Evolutionary conservation across 139 green algal species (phyloP), one percentile per base, ranked within the genome.

Genomic region (Pleodorina starrii): DNA sequence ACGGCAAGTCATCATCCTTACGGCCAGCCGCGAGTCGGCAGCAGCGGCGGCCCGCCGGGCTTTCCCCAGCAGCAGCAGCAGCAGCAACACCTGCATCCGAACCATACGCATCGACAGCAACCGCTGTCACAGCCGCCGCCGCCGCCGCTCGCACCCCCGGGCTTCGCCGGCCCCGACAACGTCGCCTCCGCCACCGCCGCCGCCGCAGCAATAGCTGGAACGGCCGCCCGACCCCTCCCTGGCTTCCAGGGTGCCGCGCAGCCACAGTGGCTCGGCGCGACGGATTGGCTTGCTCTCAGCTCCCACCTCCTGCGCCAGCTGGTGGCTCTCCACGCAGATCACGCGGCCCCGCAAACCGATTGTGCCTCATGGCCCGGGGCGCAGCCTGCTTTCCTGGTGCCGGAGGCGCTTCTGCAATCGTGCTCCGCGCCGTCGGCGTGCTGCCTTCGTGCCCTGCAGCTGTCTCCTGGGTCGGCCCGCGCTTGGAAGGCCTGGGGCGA

Each of bases 401-500:
- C 83, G 0, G 83, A 80, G 48, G 82, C 66, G 2, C 35, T 88
- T 6, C 46, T 88, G 21, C 82, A 80, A 44, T 38, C 21, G 36
- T 78, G 10, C 36, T 32, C 48, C n/a, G 35, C 80, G 42, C 54
- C 80, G 29, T 66, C 83, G 5, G 66, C 46, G 0, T 48, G 40
- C 66, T 69, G 32, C 36, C 48, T 89, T 0, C 69, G 85, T 2
- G 85, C 85, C 42, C 74, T 93, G 74, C 68, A 87, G 59, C 35
- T 75, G 35, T 77, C 66, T 6, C 76, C 78, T 14, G 29, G 5
- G 5, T 78, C 38, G 19, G 54, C 78, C 23, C 23, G 59, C 3
- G 85, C 90, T 21, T 92, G 90, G 90, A 80, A 75, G 32, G 85
- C 85, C 3, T 90, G 84, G 71, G 90, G 27, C 9, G 85, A 92